A percentile compares a stretch with the other conserved stretches of the same genome.
Conservation (phyloP, 2,329 filamentous ascomycete genomes). For the Arthrobotrys musiformis region DNA sequence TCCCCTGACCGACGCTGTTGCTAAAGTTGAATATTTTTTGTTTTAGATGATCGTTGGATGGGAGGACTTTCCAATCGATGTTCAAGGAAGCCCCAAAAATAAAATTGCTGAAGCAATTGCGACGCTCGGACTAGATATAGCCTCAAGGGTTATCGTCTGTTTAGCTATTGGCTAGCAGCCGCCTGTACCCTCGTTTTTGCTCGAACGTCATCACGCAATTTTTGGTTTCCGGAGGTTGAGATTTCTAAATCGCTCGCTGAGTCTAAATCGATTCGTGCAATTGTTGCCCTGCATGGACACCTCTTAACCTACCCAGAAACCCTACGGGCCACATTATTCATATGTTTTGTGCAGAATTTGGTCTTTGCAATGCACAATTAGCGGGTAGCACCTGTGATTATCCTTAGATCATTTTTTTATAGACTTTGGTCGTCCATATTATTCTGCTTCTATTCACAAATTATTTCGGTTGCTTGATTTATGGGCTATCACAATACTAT, state of each 20-base stretch:
- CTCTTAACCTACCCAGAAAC: no score
- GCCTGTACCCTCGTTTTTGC: not conserved
- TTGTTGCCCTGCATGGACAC: no score
- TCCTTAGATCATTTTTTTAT: not conserved
- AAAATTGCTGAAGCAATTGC: constrained; percentile 69
- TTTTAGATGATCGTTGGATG: constrained; percentile 69
- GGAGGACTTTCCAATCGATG: constrained; percentile 67
- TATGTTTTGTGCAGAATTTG: not conserved
- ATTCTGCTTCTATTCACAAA: no score
- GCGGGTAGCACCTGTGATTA: not conserved
- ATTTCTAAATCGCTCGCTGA: no score
- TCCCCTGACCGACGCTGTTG: constrained; percentile 58
- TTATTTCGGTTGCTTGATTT: no score
- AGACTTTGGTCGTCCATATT: not conserved
- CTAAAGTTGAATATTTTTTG: constrained; percentile 63
- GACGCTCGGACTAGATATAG: constrained; percentile 18
- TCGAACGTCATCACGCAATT: no score
- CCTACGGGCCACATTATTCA: no score
- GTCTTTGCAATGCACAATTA: not conserved
- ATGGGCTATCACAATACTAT: no score
- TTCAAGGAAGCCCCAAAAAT: constrained; percentile 69
- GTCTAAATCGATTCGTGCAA: no score
- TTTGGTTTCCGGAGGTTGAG: no score
- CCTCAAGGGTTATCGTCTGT: constrained; percentile 25
- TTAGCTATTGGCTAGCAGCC: constrained; percentile 13